Conservation (phyloP, 208 protist species). For the Trypanosoma mega region DNA sequence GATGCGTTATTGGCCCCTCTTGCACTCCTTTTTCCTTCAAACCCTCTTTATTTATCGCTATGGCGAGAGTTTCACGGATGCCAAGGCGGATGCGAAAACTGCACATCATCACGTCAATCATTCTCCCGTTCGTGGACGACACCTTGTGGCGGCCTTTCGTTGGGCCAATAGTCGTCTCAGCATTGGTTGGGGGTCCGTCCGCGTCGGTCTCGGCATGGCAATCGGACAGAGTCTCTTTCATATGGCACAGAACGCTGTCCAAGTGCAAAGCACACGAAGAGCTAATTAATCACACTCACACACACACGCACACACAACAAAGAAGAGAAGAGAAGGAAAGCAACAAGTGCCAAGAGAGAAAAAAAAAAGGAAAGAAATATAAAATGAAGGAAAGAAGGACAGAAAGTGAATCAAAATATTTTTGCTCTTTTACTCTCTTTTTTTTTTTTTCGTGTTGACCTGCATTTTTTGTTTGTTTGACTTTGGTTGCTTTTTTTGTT, state of each 20-base stretch:
- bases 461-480: too few relatives aligned
- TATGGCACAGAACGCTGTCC: slow-evolving; percentile 51
- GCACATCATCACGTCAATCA: too few relatives aligned
- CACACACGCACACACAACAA: not conserved
- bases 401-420: not conserved
- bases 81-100: slow-evolving; percentile 29
- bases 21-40: slow-evolving; percentile 78
- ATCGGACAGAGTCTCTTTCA: slow-evolving; percentile 84
- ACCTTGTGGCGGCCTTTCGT: slow-evolving; percentile 66
- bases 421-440: not conserved
- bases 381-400: not conserved
- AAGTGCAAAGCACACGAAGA: too few relatives aligned
- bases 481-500: too few relatives aligned
- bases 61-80: slow-evolving; percentile 70
- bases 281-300: too few relatives aligned
- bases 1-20: slow-evolving; percentile 57
- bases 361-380: not conserved
- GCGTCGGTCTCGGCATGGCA: slow-evolving; percentile 88
- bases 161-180: slow-evolving; percentile 87
- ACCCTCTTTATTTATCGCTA: slow-evolving; percentile 61
- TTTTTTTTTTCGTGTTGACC: too few relatives aligned
- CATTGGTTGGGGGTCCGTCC: slow-evolving; percentile 88
- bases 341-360: not conserved
- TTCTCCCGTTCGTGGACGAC: slow-evolving; percentile 7
- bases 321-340: not conserved